Percentiles rank a stretch among this genome's conserved stretches.
These are phyloP conservation scores for Elongisporangium senticosum DNA, from an alignment of 352 stramenopile species.

Conservation along the genomic window DNA sequence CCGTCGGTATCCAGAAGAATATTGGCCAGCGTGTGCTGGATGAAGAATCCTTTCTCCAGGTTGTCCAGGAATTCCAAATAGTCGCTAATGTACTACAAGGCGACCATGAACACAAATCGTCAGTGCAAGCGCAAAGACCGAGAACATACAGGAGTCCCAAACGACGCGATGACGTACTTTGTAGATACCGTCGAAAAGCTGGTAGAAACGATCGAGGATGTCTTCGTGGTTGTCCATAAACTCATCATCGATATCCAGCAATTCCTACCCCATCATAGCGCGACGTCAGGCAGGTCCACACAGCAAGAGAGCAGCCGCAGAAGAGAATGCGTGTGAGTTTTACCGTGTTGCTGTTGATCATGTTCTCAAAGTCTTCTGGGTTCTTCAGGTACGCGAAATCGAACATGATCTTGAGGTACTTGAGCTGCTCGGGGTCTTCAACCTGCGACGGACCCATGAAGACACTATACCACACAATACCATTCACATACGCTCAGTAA, in stretches of 20 bases:
- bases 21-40: conserved; percentile 93
- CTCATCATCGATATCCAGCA: conserved; percentile 89
- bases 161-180: conserved; percentile 30
- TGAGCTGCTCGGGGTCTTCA: conserved; percentile 86
- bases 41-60: conserved; percentile 92
- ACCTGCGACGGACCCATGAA: conserved; percentile 84
- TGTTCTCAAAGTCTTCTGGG: conserved; percentile 92
- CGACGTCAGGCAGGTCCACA: not conserved
- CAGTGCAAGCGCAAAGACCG: not conserved
- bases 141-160: conserved; percentile 3
- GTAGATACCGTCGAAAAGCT: conserved; percentile 87
- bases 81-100: conserved; percentile 83
- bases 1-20: conserved; percentile 93
- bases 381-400: conserved; percentile 95
- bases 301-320: conserved; percentile 1
- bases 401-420: conserved; percentile 92
- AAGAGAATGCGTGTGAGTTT: conserved; percentile 17
- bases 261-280: conserved; percentile 23
- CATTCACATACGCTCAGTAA: not conserved
- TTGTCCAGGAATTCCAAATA: conserved; percentile 91
- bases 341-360: conserved; percentile 88
- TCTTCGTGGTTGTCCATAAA: conserved; percentile 88
- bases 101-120: conserved; percentile 6
- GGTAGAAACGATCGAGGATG: conserved; percentile 85
- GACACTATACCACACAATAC: conserved; percentile 33